phyloP scores from a whole-genome alignment of 2,329 filamentous ascomycete genomes.

The Grosmannia serpens region DNA sequence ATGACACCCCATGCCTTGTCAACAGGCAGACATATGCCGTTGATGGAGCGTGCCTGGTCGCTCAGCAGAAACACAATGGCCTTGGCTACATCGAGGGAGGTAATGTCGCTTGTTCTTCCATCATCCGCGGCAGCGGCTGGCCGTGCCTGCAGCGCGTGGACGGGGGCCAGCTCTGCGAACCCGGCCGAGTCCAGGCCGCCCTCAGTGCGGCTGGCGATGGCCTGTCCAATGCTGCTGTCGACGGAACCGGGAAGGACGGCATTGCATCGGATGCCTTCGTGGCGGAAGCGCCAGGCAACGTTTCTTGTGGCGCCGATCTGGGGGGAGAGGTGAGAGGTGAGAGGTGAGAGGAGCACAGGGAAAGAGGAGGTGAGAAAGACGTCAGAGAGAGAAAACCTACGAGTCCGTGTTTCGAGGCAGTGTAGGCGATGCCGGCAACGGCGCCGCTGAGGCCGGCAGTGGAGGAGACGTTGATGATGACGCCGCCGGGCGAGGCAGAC shows the following conservation, averaged over 20 bases:
- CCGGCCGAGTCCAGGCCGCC: constrained; percentile 16
- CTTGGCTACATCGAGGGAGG: constrained; percentile 22
- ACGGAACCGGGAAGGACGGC: constrained; percentile 27
- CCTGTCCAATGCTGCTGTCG: constrained; percentile 19
- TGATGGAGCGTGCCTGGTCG: constrained; percentile 23
- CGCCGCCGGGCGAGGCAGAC: constrained; percentile 19
- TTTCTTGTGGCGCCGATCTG: constrained; percentile 34
- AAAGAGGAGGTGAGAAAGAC: not conserved
- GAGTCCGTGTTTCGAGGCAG: constrained; percentile 24
- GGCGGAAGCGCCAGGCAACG: constrained; percentile 31
- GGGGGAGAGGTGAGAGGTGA: not conserved
- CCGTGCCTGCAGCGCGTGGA: constrained; percentile 19
- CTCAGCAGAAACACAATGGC: constrained; percentile 25
- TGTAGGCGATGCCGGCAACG: constrained; percentile 21
- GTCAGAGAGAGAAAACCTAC: constrained; percentile 15
- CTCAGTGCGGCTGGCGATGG: constrained; percentile 10
- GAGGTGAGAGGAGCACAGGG: not conserved
- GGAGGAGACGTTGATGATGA: constrained; percentile 36
- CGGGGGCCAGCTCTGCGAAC: constrained; percentile 16
- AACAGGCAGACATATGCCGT: constrained; percentile 23
- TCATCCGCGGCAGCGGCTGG: constrained; percentile 3
- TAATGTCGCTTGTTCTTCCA: constrained; percentile 12
- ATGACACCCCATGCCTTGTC: constrained; percentile 25
- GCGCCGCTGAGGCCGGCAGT: constrained; percentile 30
- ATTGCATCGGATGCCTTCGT: constrained; percentile 33